Base-by-base conservation (phyloP, 176 grass and related monocot genomes). In the Pontederia crassipes region DNA sequence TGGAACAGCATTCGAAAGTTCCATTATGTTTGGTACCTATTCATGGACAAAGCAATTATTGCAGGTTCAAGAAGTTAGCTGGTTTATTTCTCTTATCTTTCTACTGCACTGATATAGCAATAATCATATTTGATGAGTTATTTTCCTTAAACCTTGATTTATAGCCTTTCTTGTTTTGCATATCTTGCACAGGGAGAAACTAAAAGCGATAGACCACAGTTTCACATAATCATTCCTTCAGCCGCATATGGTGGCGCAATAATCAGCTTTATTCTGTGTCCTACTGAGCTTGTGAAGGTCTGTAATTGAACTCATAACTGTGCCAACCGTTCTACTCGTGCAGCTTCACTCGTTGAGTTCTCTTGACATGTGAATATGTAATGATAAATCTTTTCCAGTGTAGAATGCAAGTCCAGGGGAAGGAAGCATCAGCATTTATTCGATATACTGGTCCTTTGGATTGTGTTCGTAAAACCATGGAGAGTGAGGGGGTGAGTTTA, bases 341-440 rank as follows among this genome's bases (percentile, higher is more conserved):
- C n/a, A 28, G 12, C 28, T 45, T 35, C 17, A 35, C 0, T 24
- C 13, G 32, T 32, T 6, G 10, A 61, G 14, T 45, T 16, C 4
- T 61, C 4, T 64, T 50, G 46, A 50, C 17, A 61, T 70, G 60
- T 83, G 75, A 61, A 79, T 64, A 81, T 86, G 63, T 82, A 83
- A 89, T 77, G 57, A 61, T 50, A 65, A 90, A 72, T 80, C 45
- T 53, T 84, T 28, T 96, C 69, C 86, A 96, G 86, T 90, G 91
- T 85, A 96, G 91, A 83, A 96, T 96, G 86, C 86, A 96, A 96
- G 91, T 90, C 75, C 91, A 96, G 85, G 91, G 91, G 58, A 96
- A 90, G 77, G 73, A 84, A 59, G 15, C 70, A 45, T 8, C 66
- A 60, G 69, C 58, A 26, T 77, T 68, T 80, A 65, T 79, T 51